Percentiles rank a stretch among this genome's conserved stretches.
phyloP scores from a whole-genome alignment of 2,329 filamentous ascomycete genomes.

The Botryotinia calthae region DNA sequence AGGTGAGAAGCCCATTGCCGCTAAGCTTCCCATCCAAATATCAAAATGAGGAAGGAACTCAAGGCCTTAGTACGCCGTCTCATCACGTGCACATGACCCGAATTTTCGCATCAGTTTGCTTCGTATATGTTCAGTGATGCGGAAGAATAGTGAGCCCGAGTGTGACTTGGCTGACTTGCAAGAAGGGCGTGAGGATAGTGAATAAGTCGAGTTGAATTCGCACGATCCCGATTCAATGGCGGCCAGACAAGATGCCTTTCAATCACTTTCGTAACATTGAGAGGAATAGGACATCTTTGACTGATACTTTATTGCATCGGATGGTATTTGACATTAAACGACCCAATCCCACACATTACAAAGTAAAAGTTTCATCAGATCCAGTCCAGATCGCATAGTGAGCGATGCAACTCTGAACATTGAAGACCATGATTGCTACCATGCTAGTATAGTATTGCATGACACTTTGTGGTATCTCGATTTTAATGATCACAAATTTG shows the following conservation, averaged over 20 bases:
- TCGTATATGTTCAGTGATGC: background rate
- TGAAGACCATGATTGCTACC: background rate
- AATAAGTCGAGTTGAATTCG: background rate
- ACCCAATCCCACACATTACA: background rate
- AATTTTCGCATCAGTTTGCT: background rate
- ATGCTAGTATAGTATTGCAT: background rate
- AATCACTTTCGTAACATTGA: background rate
- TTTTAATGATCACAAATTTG: too few species aligned
- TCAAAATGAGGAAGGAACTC: slow-evolving; percentile 11
- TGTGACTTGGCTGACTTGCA: background rate
- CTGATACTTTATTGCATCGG: background rate
- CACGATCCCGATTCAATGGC: background rate
- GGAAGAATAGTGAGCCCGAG: background rate
- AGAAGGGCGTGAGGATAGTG: background rate
- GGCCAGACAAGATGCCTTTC: background rate
- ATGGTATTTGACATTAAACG: background rate
- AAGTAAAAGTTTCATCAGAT: too few species aligned
- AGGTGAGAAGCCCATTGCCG: background rate
- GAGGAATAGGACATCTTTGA: background rate
- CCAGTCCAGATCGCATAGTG: background rate
- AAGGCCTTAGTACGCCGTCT: background rate
- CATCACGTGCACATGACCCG: background rate
- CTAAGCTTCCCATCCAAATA: background rate
- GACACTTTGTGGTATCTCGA: too few species aligned
- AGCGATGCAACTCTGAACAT: background rate